phyloP scores from a whole-genome alignment of 371 early-diverging fungal species.

The Mucor irregularis region DNA sequence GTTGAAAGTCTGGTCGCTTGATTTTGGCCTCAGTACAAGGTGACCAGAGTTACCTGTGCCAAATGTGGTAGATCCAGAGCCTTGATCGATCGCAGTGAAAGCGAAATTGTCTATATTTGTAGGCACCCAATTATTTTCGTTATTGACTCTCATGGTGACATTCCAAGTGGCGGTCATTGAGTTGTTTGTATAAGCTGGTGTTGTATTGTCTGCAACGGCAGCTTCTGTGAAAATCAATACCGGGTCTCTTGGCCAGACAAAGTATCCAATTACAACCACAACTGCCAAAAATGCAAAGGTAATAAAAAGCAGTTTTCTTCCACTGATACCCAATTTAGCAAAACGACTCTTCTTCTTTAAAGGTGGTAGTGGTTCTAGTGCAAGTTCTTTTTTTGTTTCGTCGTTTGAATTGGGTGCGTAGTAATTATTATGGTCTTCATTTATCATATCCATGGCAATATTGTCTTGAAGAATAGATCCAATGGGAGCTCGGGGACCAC shows the following conservation, averaged over 20 bases:
- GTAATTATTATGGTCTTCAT: neutral
- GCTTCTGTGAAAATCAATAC: constrained; percentile 22
- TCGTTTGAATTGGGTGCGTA: neutral
- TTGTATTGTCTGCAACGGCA: constrained; percentile 4
- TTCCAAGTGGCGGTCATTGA: constrained; percentile 24
- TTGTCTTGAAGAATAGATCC: constrained; percentile 44
- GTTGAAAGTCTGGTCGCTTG: constrained; percentile 3
- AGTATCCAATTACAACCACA: constrained; percentile 36
- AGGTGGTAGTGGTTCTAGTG: constrained; percentile 14
- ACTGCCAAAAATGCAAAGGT: constrained; percentile 29
- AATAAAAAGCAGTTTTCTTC: constrained; percentile 27
- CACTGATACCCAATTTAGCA: constrained; percentile 19
- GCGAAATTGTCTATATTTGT: constrained; percentile 24
- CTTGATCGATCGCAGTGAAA: constrained; percentile 22
- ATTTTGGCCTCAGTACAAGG: constrained; percentile 7
- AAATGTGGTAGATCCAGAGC: constrained; percentile 12
- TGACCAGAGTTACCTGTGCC: constrained; percentile 18
- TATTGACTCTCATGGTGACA: constrained; percentile 32
- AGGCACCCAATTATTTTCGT: constrained; percentile 30
- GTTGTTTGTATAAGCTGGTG: constrained; percentile 5
- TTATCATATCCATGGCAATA: constrained; percentile 42
- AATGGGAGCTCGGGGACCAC: constrained; percentile 19
- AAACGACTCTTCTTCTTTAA: constrained; percentile 27
- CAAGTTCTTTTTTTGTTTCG: constrained; percentile 1
- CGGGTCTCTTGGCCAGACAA: constrained; percentile 49